phyloP scores from a whole-genome alignment of 176 grass and related monocot species.

The Oryza glumipatula region DNA sequence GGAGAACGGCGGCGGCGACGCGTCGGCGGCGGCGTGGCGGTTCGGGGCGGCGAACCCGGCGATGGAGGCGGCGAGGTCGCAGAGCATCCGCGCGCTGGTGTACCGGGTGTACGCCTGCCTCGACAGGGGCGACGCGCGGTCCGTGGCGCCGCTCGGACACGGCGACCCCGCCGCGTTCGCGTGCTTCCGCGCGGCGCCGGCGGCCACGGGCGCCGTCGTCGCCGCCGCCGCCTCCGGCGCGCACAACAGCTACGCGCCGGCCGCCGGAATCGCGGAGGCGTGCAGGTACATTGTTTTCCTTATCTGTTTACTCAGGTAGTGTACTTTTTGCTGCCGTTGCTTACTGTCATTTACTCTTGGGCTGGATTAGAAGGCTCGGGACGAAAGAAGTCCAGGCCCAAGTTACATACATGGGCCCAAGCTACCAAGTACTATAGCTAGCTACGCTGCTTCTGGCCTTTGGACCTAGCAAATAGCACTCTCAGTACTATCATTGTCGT shows the following conservation, averaged over 20 bases:
- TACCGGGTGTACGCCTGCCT: background rate
- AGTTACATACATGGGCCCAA: no score
- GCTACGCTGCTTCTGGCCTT: no score
- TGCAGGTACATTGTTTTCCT: constrained; percentile 28
- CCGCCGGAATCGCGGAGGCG: constrained; percentile 22
- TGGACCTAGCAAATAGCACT: no score
- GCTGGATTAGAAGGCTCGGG: no score
- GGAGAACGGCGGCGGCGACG: constrained; percentile 18
- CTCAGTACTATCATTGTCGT: no score
- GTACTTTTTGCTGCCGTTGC: no score
- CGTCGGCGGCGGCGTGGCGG: constrained; percentile 17
- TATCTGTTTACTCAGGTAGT: no score
- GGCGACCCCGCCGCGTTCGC: constrained; percentile 52
- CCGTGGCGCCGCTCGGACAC: constrained; percentile 42
- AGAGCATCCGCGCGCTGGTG: constrained; percentile 31
- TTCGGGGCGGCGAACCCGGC: constrained; percentile 40
- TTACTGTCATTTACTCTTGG: no score
- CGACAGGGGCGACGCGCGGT: constrained; percentile 24
- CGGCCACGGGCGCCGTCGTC: constrained; percentile 22
- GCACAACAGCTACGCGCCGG: constrained; percentile 29
- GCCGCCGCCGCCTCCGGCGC: constrained; percentile 12
- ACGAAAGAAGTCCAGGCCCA: no score
- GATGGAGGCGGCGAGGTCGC: constrained; percentile 18
- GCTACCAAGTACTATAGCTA: no score
- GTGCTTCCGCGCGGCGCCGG: constrained; percentile 39